A percentile compares a stretch with the other conserved stretches of the same genome.
These are phyloP conservation scores for Suillus spraguei DNA, from an alignment of 768 basidiomycete species.

Conservation along the genomic window DNA sequence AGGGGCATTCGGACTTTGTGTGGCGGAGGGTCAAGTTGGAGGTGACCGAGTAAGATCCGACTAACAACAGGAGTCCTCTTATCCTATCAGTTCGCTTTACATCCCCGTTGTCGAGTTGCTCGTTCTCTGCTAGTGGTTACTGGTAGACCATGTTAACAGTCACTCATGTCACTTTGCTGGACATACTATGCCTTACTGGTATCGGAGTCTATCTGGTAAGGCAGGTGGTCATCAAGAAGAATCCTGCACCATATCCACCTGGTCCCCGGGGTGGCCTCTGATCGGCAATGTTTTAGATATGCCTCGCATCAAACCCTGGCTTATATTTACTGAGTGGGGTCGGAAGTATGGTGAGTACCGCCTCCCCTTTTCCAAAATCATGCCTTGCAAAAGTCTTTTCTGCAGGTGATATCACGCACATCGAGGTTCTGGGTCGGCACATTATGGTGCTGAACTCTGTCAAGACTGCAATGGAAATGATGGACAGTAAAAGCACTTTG, in stretches of 20 bases:
- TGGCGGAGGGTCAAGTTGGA: no score
- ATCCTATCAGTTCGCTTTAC: no score
- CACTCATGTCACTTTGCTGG: slow-evolving; percentile 29
- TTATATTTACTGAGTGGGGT: slow-evolving; percentile 40
- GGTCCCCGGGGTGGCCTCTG: slow-evolving; percentile 15
- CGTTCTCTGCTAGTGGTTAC: no score
- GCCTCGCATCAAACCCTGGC: slow-evolving; percentile 41
- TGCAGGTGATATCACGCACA: no score
- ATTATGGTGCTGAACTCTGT: no score
- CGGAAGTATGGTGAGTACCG: slow-evolving; percentile 35
- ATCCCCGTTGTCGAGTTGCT: neutral
- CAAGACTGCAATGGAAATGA: no score
- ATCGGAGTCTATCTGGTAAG: slow-evolving; percentile 23
- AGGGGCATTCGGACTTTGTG: no score
- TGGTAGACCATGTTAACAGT: slow-evolving; percentile 21
- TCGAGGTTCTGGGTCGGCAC: no score
- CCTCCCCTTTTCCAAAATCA: no score
- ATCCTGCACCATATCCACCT: neutral
- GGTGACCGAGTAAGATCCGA: no score
- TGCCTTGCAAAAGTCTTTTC: no score
- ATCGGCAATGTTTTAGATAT: slow-evolving; percentile 44
- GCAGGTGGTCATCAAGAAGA: slow-evolving; percentile 19
- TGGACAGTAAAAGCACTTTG: neutral
- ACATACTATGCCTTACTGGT: slow-evolving; percentile 24
- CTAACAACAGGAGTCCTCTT: no score